phyloP scores from a whole-genome alignment of 345 rosid genomes.

The Viola odorata region DNA sequence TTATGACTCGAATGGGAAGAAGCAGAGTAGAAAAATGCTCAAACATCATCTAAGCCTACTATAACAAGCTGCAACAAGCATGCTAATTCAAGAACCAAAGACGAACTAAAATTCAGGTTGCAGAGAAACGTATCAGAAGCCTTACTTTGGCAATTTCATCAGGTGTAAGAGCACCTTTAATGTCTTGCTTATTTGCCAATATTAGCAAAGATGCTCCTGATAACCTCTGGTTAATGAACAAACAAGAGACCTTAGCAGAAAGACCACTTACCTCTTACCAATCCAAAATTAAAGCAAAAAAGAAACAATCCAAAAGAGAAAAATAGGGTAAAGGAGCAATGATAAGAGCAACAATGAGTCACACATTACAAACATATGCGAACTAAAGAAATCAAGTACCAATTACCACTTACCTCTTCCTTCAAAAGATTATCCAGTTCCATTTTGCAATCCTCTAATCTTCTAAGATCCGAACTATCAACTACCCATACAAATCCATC shows the following conservation, averaged over 20 bases:
- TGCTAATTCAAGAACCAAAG: background rate
- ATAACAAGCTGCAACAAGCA: background rate
- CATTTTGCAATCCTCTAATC: slow-evolving; percentile 87
- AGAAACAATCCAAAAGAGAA: background rate
- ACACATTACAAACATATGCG: background rate
- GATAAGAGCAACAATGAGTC: background rate
- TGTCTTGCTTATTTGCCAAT: slow-evolving; percentile 90
- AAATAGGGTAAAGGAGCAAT: background rate
- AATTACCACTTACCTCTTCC: slow-evolving; percentile 62
- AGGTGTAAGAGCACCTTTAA: slow-evolving; percentile 78
- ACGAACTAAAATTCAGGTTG: background rate
- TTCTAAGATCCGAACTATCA: slow-evolving; percentile 86
- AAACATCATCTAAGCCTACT: background rate
- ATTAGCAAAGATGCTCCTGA: slow-evolving; percentile 87
- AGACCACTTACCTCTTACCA: too few species aligned
- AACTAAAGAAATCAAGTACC: background rate
- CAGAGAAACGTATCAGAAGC: background rate
- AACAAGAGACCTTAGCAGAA: background rate
- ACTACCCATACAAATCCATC: slow-evolving; percentile 98
- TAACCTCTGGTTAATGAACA: slow-evolving; percentile 52
- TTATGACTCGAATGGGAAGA: background rate
- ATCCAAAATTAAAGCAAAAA: background rate
- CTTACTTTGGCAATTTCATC: slow-evolving; percentile 79
- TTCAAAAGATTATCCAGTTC: slow-evolving; percentile 89
- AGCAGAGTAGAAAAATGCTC: background rate